A percentile compares a stretch with the other conserved stretches of the same genome.
phyloP scores from a whole-genome alignment of 179 eudicot genomes.

The Camellia oleifera region DNA sequence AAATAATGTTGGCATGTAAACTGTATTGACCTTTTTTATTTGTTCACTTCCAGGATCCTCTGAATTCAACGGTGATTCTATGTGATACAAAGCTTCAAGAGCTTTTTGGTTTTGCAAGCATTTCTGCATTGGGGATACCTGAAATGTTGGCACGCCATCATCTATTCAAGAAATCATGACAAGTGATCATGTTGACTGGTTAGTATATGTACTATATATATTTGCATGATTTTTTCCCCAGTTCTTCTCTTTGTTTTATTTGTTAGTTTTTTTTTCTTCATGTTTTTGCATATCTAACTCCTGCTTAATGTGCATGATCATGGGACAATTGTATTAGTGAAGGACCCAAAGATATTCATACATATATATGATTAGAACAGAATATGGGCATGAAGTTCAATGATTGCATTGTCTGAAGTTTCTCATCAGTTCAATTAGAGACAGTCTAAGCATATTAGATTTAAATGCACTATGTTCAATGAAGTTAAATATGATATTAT shows the following conservation, averaged over 20 bases:
- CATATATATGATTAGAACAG: background rate
- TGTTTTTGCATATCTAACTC: no score
- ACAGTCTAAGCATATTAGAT: background rate
- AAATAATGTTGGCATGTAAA: background rate
- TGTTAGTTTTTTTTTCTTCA: background rate
- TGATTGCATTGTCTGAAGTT: background rate
- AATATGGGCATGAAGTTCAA: background rate
- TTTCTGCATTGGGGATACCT: slow-evolving; percentile 55
- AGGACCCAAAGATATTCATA: no score
- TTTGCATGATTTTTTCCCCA: background rate
- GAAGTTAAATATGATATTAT: background rate
- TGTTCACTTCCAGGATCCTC: slow-evolving; percentile 51
- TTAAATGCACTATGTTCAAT: background rate
- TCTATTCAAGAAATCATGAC: slow-evolving; percentile 55
- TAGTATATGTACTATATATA: slow-evolving; percentile 15
- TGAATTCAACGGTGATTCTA: slow-evolving; percentile 41
- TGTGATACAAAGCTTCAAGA: slow-evolving; percentile 83
- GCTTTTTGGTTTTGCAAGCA: slow-evolving; percentile 72
- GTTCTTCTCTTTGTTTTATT: background rate
- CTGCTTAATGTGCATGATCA: background rate
- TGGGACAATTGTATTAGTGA: background rate
- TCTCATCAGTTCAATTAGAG: background rate
- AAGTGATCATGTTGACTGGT: slow-evolving; percentile 37
- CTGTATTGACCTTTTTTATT: background rate
- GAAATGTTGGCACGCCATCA: slow-evolving; percentile 68